Evolutionary conservation across 2,329 filamentous ascomycete genomes (phyloP), one percentile per base, ranked within the genome.

Genomic region (Ophiostoma himal-ulmi): DNA sequence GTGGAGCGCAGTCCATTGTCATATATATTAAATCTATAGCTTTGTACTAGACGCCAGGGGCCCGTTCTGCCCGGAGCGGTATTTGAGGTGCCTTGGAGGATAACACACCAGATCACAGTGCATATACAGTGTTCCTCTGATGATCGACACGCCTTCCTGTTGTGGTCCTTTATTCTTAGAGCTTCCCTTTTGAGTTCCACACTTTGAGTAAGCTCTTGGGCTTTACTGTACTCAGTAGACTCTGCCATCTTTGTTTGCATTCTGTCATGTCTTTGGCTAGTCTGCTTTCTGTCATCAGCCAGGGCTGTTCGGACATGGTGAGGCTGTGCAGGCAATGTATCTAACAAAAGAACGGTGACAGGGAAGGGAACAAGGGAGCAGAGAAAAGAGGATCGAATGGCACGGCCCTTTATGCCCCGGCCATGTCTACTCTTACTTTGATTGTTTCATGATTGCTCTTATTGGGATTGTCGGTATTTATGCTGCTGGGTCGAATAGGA

Each of bases 71-170:
- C n/a, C 52, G n/a, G n/a, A 57, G 52, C 52, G 52, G 44, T 48
- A 57, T 57, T 57, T 54, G 13, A 10, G 52, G 52, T 22, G 52
- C 6, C n/a, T 48, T 20, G 52, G 22, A 57, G 8, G n/a, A 48
- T 48, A 48, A 6, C 13, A 48, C 17, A 10, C 10, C n/a, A 26
- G 1, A 5, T n/a, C 52, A 57, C 52, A 57, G 52, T 57, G 52
- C 52, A 57, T 57, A 26, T 57, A 57, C 52, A 57, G 52, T 57
- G 52, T 26, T 57, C 52, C n/a, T 57, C 52, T 57, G 44, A 5
- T 57, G 52, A 57, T 57, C 52, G 52, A 57, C 52, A 26, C 14
- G n/a, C 52, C 13, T 57, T 57, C 22, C 52, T 54, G 6, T 54
- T 26, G 7, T 26, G n/a, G 26, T 20, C 44, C 8, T 48, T 48